Conservation (phyloP, 768 basidiomycete genomes). For the Epithele typhae region DNA sequence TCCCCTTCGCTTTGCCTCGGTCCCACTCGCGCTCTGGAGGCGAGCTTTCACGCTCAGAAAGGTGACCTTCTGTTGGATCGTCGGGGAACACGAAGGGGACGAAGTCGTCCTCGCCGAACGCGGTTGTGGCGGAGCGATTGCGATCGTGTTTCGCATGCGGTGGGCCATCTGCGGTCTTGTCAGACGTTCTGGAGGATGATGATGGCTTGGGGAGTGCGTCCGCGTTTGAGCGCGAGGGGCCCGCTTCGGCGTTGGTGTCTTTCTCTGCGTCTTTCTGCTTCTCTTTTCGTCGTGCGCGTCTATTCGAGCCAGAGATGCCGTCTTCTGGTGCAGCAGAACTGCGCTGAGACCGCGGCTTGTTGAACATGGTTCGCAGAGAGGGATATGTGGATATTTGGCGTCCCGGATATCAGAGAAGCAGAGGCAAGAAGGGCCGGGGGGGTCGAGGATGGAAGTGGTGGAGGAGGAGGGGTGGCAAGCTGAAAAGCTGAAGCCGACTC, state of each 20-base stretch:
- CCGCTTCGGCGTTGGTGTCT: conserved; percentile 5
- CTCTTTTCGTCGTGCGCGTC: conserved; percentile 13
- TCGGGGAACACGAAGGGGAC: conserved; percentile 28
- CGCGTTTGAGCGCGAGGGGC: conserved; percentile 3
- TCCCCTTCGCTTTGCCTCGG: conserved; percentile 16
- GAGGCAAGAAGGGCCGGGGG: background rate
- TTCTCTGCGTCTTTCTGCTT: conserved; percentile 5
- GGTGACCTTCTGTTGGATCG: conserved; percentile 17
- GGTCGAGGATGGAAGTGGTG: background rate
- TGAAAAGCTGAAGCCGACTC: background rate
- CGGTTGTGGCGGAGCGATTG: no score
- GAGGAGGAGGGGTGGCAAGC: no score
- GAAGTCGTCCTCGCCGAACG: conserved; percentile 26
- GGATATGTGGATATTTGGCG: no score
- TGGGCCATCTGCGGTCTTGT: no score
- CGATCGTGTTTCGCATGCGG: no score
- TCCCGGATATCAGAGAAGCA: no score
- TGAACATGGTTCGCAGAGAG: background rate
- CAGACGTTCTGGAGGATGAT: no score
- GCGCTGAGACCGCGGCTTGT: conserved; percentile 6
- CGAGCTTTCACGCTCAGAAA: conserved; percentile 4
- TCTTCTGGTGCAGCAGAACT: conserved; percentile 8
- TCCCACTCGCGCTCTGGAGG: conserved; percentile 23
- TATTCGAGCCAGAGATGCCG: conserved; percentile 1
- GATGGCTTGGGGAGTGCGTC: background rate